Base-by-base conservation (phyloP, 441 rosid species). In the Pelargonium exstipulatum region DNA sequence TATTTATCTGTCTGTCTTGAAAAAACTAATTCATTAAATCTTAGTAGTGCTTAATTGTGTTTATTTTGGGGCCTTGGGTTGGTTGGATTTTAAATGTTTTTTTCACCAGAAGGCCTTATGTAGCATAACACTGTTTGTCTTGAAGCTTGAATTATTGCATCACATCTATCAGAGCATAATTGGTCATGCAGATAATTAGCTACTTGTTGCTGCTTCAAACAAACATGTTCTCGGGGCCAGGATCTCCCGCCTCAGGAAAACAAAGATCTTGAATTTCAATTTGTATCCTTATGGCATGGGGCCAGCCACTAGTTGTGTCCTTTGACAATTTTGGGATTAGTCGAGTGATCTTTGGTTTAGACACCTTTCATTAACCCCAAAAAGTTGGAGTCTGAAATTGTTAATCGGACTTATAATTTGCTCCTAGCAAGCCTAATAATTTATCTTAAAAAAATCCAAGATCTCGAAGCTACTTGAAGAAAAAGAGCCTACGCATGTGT, bases 131-230 rank as follows among this genome's bases (percentile, higher is more conserved):
- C 26, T 71, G 35, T 13, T 29, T 71, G 35, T 13, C 17, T 14
- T 49, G 62, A 62, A 63, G 20, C 49, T 29, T 46, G 49, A 32
- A 49, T 46, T 1, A 9, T 43, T 42, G 8, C 35, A 9, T 13
- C 14, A 46, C 14, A 9, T 46, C 51, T 46, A 10, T 46, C 51
- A 46, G 51, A 13, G 4, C 51, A 46, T 46, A n/a, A 35, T 42
- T n/a, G 20, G 43, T 60, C 24, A 10, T 24, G 35, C 45, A 22
- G 29, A 48, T 48, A 13, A 24, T 37, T 69, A 42, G 12, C 17
- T 17, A 62, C 22, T 58, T 66, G 12, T 66, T 58, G n/a, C 26
- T 58, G 63, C 24, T 58, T 58, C 63, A 58, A 58, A 22, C 35
- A 58, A 3, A 58, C 12, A 58, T 57, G 63, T 20, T 58, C 4